Base-by-base conservation (phyloP, 2,329 filamentous ascomycete species). In the Pseudocercospora musae region DNA sequence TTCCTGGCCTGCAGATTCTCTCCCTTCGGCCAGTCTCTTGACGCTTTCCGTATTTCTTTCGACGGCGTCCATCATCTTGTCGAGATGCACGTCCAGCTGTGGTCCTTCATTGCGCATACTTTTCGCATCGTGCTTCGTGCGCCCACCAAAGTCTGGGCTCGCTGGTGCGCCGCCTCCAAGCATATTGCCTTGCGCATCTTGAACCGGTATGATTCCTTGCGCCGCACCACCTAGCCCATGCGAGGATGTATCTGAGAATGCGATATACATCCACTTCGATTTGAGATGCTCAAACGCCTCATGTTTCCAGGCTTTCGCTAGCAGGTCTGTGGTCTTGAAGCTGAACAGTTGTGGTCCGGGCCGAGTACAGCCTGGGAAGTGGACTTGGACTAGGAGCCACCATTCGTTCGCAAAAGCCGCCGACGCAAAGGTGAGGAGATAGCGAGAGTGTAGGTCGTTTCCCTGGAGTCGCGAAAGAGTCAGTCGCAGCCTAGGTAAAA, bases 291-390 rank as follows among this genome's bases (percentile, higher is more conserved):
- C 69, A 48, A 74, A 70, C 6, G 62, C 60, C 0, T 66, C 64
- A 48, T 73, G 71, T 25, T 68, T 69, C 72, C 71, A 73, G 9
- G 69, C 71, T 42, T 68, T 69, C 6, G 57, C 58, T 3, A 72
- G 69, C 15, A 72, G 61, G 7, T 72, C 68, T 27, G 71, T 66
- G 20, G 66, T 64, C 48, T 69, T 66, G 67, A 74, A 74, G 23
- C 68, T 72, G 66, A 74, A 74, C 11, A 74, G 69, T 52, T 74
- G 73, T 5, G 70, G 67, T 21, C 69, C 70, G 13, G 72, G 72
- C 27, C 73, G 69, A 33, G 69, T 62, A 15, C 64, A 63, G 6
- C 69, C 70, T 9, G 69, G 67, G 60, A 72, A 75, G 60, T 73
- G 63, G 3, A 66, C 60, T 58, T 73, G 71, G 11, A 74, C 64